Base-by-base conservation (phyloP, 345 rosid species). In the Salix brachista region DNA sequence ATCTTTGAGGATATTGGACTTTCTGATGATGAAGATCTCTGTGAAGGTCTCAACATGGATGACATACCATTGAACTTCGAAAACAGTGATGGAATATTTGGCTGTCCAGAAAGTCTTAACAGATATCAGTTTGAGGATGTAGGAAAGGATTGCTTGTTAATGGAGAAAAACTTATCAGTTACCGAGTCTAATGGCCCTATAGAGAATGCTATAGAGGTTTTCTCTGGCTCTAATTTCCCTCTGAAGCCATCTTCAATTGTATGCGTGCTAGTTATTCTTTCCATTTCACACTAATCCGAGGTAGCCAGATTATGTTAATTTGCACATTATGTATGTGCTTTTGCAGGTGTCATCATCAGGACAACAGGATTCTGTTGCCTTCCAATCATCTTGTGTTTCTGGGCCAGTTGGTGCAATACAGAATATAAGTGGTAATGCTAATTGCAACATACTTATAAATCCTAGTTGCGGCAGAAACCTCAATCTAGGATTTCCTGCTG, bases 11-110 rank as follows among this genome's bases (percentile, higher is more conserved):
- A 78, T 73, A 74, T 88, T 76, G 85, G 80, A 77, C 81, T 83
- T 72, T 86, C 74, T 13, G 89, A 86, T 69, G 82, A 82, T 28
- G 90, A 86, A 46, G 87, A 88, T 88, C 78, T 93, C 58, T 92
- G 87, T 58, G 89, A 83, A 79, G 86, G 81, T 77, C 78, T 90
- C 32, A 84, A 81, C 79, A 75, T 89, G 68, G 90, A 90, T 30
- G 85, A 85, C 82, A 84, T 88, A n/a, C 84, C 83, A 8, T 72
- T 88, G 72, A 76, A 79, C 73, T 84, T 87, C 61, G 92, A 83
- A 50, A 83, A 82, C 69, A 86, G 81, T 23, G 88, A 88, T 37
- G 91, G 85, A 69, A 83, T 91, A 17, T 84, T 90, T 21, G 84
- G 83, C 32, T 81, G 82, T 50, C 71, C 85, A 60, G 87, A 80